phyloP scores from a whole-genome alignment of 768 basidiomycete genomes.

The Suillus cothurnatus region DNA sequence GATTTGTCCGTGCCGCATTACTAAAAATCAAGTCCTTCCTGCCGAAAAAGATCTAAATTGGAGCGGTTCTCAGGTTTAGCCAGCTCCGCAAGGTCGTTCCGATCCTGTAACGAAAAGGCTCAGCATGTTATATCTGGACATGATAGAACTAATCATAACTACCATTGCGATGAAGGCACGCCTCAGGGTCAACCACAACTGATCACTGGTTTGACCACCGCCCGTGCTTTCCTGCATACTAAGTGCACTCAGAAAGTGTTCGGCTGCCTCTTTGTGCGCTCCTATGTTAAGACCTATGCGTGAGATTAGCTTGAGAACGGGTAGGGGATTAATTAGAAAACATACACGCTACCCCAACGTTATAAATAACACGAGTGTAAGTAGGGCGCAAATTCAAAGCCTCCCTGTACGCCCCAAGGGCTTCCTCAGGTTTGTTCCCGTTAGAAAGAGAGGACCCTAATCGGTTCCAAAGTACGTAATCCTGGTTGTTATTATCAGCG shows the following conservation, averaged over 20 bases:
- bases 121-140: background rate
- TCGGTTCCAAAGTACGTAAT: slow-evolving; percentile 95
- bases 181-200: slow-evolving; percentile 89
- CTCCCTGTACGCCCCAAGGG: slow-evolving; percentile 85
- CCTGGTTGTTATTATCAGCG: slow-evolving; percentile 41
- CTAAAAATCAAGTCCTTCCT: slow-evolving; percentile 90
- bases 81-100: slow-evolving; percentile 78
- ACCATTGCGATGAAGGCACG: slow-evolving; percentile 85
- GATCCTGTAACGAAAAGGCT: slow-evolving; percentile 50
- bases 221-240: slow-evolving; percentile 71
- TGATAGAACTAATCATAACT: slow-evolving; percentile 20
- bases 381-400: slow-evolving; percentile 90
- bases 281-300: slow-evolving; percentile 89
- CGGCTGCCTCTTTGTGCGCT: slow-evolving; percentile 92
- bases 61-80: slow-evolving; percentile 64
- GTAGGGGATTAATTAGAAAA: slow-evolving; percentile 20
- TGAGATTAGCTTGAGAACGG: slow-evolving; percentile 9
- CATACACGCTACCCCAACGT: slow-evolving; percentile 96
- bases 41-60: slow-evolving; percentile 72
- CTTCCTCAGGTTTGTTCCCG: slow-evolving; percentile 92
- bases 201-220: slow-evolving; percentile 73
- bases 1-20: background rate
- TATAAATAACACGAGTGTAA: slow-evolving; percentile 96
- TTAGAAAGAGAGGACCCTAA: slow-evolving; percentile 94
- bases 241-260: slow-evolving; percentile 89